A percentile compares a stretch with the other conserved stretches of the same genome.
These are phyloP conservation scores for Glebionis coronaria DNA, from an alignment of 129 eudicot species.

Conservation along the genomic window DNA sequence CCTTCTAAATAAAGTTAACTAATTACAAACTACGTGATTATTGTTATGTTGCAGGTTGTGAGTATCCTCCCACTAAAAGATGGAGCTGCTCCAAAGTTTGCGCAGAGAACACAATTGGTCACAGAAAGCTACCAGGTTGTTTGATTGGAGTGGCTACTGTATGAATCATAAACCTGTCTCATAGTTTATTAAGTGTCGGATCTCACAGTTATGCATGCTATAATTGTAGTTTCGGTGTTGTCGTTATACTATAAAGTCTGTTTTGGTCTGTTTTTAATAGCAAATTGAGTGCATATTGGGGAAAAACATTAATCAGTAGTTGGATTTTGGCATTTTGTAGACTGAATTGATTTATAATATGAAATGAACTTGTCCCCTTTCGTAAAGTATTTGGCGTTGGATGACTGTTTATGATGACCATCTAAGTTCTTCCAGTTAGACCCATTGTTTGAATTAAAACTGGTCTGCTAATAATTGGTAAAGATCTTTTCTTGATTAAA, in stretches of 20 bases:
- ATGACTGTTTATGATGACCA: too few relatives aligned
- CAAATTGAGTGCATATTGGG: conserved; percentile 8
- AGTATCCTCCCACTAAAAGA: conserved; percentile 70
- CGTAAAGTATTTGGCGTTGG: background rate
- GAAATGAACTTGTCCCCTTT: background rate
- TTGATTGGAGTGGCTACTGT: conserved; percentile 29
- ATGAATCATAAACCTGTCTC: background rate
- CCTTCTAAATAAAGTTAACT: background rate
- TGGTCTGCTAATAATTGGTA: background rate
- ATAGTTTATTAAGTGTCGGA: background rate
- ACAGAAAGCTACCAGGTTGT: conserved; percentile 94
- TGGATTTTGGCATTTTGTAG: conserved; percentile 14
- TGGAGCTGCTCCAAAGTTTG: conserved; percentile 69
- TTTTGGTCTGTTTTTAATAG: background rate
- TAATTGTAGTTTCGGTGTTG: background rate
- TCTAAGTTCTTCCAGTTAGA: too few relatives aligned
- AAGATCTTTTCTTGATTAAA: background rate
- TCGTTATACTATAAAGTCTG: conserved; percentile 10
- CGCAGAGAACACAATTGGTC: conserved; percentile 70
- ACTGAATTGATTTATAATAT: conserved; percentile 1
- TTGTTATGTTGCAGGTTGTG: conserved; percentile 47
- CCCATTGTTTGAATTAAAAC: too few relatives aligned
- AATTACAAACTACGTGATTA: conserved; percentile 9
- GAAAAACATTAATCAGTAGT: background rate
- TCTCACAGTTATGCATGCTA: background rate